Evolutionary conservation across 352 stramenopile species (phyloP).

Genomic region (Pythium myriotylum): DNA sequence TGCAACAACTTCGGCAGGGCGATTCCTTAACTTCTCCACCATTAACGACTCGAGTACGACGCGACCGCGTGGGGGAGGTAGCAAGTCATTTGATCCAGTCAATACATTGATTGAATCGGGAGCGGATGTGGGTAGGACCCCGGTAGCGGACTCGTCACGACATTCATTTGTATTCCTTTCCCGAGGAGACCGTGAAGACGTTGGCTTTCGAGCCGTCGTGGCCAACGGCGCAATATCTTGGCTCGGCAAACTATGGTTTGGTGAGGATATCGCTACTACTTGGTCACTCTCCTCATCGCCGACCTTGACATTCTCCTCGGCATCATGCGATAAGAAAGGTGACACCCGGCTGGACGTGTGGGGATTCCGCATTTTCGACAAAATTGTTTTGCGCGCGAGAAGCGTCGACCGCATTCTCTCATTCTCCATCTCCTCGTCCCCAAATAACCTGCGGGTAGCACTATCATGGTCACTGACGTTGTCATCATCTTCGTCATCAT

Average conservation of each 20-base stretch:
- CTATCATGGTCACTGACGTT: slow-evolving; percentile 8
- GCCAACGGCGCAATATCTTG: neutral
- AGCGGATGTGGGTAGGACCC: too few species aligned
- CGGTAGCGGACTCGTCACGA: too few species aligned
- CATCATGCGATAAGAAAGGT: neutral
- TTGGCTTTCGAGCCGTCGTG: neutral
- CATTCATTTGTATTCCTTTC: neutral
- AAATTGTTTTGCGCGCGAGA: slow-evolving; percentile 24
- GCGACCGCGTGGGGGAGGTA: neutral
- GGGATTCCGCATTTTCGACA: neutral
- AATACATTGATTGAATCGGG: too few species aligned
- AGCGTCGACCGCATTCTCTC: slow-evolving; percentile 22
- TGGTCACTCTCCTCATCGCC: neutral
- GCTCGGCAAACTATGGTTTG: too few species aligned
- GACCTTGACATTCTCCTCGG: neutral
- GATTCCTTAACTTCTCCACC: slow-evolving; percentile 3
- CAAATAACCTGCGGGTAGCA: neutral
- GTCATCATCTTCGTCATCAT: slow-evolving; percentile 36
- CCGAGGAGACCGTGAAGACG: slow-evolving; percentile 6
- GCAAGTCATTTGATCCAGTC: too few species aligned
- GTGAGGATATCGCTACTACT: neutral
- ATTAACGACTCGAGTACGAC: slow-evolving; percentile 11
- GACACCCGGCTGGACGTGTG: slow-evolving; percentile 10
- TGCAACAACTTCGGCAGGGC: neutral
- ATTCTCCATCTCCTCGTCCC: slow-evolving; percentile 20